These are phyloP conservation scores for Thielaviopsis euricoi DNA, from an alignment of 2,329 filamentous ascomycete species.

Conservation along the genomic window DNA sequence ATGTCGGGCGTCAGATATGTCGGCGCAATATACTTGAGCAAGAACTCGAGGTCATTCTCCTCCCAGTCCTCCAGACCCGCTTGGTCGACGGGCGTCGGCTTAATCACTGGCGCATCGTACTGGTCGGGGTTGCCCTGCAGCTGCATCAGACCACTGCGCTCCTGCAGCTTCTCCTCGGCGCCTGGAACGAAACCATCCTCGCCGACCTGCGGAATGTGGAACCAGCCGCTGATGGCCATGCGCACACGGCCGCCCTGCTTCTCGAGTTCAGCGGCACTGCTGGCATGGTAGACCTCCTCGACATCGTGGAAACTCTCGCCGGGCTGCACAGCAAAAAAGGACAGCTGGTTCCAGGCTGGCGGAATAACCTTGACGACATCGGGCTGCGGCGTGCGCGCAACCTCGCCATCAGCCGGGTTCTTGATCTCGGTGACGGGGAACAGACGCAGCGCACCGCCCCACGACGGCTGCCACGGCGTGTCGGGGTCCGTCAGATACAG, in stretches of 20 bases:
- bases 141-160: slow-evolving; percentile 83
- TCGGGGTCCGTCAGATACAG: slow-evolving; percentile 91
- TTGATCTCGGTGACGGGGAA: slow-evolving; percentile 55
- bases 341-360: slow-evolving; percentile 91
- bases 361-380: slow-evolving; percentile 72
- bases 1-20: slow-evolving; percentile 87
- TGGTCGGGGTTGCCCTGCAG: slow-evolving; percentile 80
- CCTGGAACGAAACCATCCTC: slow-evolving; percentile 85
- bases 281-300: slow-evolving; percentile 80
- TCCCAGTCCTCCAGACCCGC: slow-evolving; percentile 42
- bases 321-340: slow-evolving; percentile 94
- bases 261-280: slow-evolving; percentile 39
- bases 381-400: slow-evolving; percentile 64
- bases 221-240: slow-evolving; percentile 99
- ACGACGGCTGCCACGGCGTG: slow-evolving; percentile 72
- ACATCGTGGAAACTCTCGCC: slow-evolving; percentile 99
- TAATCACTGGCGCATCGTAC: slow-evolving; percentile 63
- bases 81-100: slow-evolving; percentile 32
- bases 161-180: slow-evolving; percentile 71
- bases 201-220: slow-evolving; percentile 88
- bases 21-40: slow-evolving; percentile 79
- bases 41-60: slow-evolving; percentile 69
- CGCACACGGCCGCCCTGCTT: slow-evolving; percentile 62
- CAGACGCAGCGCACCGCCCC: slow-evolving; percentile 81
- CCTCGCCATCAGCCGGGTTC: slow-evolving; percentile 48